Evolutionary conservation across 257 asterid genomes (phyloP).

Genomic region (Craterostigma plantagineum): DNA sequence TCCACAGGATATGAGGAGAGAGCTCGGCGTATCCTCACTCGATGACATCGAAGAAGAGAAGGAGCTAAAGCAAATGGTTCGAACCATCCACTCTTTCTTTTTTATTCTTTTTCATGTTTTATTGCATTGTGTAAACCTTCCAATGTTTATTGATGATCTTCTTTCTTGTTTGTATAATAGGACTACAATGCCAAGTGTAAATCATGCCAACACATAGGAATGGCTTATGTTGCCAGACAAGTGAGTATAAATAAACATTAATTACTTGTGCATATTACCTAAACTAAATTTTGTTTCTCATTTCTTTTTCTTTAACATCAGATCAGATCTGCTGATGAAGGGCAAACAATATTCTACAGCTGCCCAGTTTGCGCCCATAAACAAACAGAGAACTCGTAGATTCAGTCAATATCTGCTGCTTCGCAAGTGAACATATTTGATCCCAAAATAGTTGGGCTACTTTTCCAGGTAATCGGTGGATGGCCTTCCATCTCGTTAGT

Average conservation of each 20-base stretch:
- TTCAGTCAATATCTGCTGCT: not conserved
- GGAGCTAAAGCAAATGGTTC: constrained; percentile 79
- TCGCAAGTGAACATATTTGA: no score
- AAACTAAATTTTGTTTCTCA: no score
- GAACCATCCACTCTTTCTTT: constrained; percentile 9
- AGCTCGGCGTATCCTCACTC: constrained; percentile 57
- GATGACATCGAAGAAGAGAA: constrained; percentile 81
- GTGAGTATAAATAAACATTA: constrained; percentile 15
- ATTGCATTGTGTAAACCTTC: no score
- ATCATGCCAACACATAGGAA: constrained; percentile 69
- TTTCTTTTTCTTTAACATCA: constrained; percentile 15
- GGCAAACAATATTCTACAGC: constrained; percentile 80
- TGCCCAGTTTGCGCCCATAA: constrained; percentile 65
- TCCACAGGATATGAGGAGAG: constrained; percentile 61
- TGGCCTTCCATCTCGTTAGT: no score
- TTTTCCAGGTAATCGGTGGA: no score
- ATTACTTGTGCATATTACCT: not conserved
- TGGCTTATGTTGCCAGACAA: constrained; percentile 82
- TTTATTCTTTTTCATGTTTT: not conserved
- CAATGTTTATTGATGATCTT: not conserved
- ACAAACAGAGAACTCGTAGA: constrained; percentile 73
- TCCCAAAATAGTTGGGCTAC: no score
- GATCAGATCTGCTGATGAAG: constrained; percentile 97
- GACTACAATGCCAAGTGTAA: constrained; percentile 85
- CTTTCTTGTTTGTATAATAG: constrained; percentile 19